Percentiles rank a stretch among this genome's conserved stretches.
Evolutionary conservation across 2,329 filamentous ascomycete genomes (phyloP).

Genomic region (Colletotrichum orbiculare): DNA sequence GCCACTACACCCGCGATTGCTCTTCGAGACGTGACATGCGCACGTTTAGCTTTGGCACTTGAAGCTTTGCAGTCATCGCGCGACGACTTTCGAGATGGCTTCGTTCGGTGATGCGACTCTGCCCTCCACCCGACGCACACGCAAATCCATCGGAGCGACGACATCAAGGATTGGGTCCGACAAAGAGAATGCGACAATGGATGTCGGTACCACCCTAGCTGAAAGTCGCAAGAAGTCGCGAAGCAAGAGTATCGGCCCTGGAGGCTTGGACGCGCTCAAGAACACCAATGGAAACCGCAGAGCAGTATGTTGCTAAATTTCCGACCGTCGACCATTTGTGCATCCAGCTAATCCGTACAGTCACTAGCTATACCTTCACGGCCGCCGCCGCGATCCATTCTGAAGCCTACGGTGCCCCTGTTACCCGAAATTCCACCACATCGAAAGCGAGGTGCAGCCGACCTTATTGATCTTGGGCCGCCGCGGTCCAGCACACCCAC

Average conservation of each 20-base stretch:
- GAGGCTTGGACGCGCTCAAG: slow-evolving; percentile 85
- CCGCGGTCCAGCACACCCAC: slow-evolving; percentile 54
- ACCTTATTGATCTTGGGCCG: slow-evolving; percentile 38
- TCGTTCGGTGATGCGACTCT: slow-evolving; percentile 59
- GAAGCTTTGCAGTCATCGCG: slow-evolving; percentile 6
- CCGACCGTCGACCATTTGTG: background rate
- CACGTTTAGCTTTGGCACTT: slow-evolving; percentile 4
- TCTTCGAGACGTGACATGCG: slow-evolving; percentile 35
- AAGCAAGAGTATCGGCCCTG: slow-evolving; percentile 96
- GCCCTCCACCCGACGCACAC: slow-evolving; percentile 66
- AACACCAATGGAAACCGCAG: slow-evolving; percentile 80
- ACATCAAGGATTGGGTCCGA: slow-evolving; percentile 53
- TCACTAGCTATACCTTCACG: slow-evolving; percentile 65
- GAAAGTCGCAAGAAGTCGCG: slow-evolving; percentile 76
- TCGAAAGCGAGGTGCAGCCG: slow-evolving; percentile 52
- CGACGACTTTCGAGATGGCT: slow-evolving; percentile 47
- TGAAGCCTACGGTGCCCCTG: slow-evolving; percentile 82
- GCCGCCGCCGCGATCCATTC: slow-evolving; percentile 73
- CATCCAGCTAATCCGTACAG: slow-evolving; percentile 48
- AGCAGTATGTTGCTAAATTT: slow-evolving; percentile 67
- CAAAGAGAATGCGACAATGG: slow-evolving; percentile 83
- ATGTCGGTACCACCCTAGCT: slow-evolving; percentile 66
- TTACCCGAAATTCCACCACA: slow-evolving; percentile 74
- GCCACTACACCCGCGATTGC: slow-evolving; percentile 32
- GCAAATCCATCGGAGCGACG: slow-evolving; percentile 74